phyloP scores from a whole-genome alignment of 331 rosid genomes.

The Malus hybrid region DNA sequence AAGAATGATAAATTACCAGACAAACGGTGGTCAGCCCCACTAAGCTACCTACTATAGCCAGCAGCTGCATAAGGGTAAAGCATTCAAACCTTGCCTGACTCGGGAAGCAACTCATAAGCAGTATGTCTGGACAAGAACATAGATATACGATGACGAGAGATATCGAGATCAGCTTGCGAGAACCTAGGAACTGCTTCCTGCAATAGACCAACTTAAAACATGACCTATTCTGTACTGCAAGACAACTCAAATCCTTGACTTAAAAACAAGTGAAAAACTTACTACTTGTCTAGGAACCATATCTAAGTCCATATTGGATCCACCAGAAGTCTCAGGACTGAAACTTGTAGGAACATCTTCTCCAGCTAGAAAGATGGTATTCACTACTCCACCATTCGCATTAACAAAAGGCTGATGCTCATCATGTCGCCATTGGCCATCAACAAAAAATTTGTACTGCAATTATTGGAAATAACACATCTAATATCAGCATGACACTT shows the following conservation, averaged over 20 bases:
- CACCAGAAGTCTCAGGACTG: slow-evolving; percentile 43
- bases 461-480: slow-evolving; percentile 28
- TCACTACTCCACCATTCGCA: slow-evolving; percentile 67
- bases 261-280: slow-evolving; percentile 6
- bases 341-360: slow-evolving; percentile 40
- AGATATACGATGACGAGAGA: slow-evolving; percentile 70
- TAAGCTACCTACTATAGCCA: not conserved
- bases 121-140: slow-evolving; percentile 63
- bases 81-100: slow-evolving; percentile 98
- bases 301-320: slow-evolving; percentile 91
- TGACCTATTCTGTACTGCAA: slow-evolving; percentile 31
- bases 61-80: slow-evolving; percentile 16
- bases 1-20: not conserved
- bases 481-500: slow-evolving; percentile 17
- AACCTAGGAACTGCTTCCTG: slow-evolving; percentile 60
- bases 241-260: not conserved
- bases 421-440: slow-evolving; percentile 95
- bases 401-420: slow-evolving; percentile 55
- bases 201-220: slow-evolving; percentile 45
- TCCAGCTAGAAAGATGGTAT: slow-evolving; percentile 48
- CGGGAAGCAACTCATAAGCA: slow-evolving; percentile 91
- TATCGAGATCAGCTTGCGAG: slow-evolving; percentile 59
- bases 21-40: not conserved
- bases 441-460: slow-evolving; percentile 95
- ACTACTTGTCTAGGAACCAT: slow-evolving; percentile 50